Evolutionary conservation across 768 basidiomycete species (phyloP), one percentile per base, ranked within the genome.

Genomic region (Hericium coralloides): DNA sequence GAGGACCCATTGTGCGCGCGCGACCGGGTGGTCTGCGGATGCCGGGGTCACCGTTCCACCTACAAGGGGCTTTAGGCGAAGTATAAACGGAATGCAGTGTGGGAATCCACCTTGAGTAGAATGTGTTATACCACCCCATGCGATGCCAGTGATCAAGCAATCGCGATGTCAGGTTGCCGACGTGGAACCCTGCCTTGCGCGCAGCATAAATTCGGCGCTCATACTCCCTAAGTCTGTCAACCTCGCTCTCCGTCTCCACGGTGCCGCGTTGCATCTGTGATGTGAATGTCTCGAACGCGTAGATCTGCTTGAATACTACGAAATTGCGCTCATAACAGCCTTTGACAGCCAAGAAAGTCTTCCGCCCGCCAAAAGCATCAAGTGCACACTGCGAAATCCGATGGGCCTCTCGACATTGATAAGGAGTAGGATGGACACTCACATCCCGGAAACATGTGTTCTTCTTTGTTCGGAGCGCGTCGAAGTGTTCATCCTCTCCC

Each of bases 251-350:
- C 10, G 72, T 61, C 47, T 67, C 70, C 12, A 83, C 66, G 72
- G 53, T 69, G 65, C 59, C 63, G 62, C 39, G 68, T 69, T 43
- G 69, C 59, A 61, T 76, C 70, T 39, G 70, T 64, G 55, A 79
- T 69, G 58, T 71, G 55, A 75, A 85, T 12, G 70, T 71, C 66
- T 91, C 86, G 60, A 87, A 87, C 6, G 81, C 77, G 64, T 85
- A 85, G 39, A 91, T 87, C 67, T 90, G 87, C 69, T 87, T 89
- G 78, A 89, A 91, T 15, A 89, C 71, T 62, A 89, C 89, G 62
- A 91, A 87, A 62, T 89, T 90, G 64, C 88, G 86, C 66, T 91
- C 87, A 60, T 88, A 91, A 64, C 88, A 90, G 20, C 88, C 87
- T 71, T 91, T 91, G 55, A 91, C 76, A 0, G 88, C 88, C 65